Evolutionary conservation across 2,329 filamentous ascomycete species (phyloP), one percentile per base, ranked within the genome.

Genomic region (Penicillium sp.): DNA sequence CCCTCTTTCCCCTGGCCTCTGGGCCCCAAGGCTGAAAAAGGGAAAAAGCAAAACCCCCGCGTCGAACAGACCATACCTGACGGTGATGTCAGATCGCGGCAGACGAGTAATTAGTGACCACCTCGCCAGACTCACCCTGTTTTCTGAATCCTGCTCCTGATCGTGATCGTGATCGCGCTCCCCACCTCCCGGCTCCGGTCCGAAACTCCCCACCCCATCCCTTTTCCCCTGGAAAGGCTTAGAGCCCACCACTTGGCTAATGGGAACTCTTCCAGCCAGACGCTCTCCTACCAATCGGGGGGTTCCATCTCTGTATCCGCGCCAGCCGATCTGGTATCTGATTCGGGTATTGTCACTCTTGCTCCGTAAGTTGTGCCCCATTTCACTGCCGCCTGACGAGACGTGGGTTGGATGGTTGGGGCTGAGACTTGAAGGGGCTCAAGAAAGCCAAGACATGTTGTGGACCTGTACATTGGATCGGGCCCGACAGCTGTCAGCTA

Each of bases 231-330:
- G 22, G 18, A 13, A 14, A 37, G 13, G 37, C 14, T 14, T 31
- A 33, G 27, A n/a, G 33, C n/a, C 31, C 31, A 18, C 18, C 22
- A 10, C 39, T 33, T n/a, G 43, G 43, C 64, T 61, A 65, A 68
- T 66, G 60, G 66, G 66, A 66, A 61, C 33, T 2, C 60, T 66
- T 61, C 65, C 65, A 64, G 60, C 19, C n/a, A 13, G 37, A 18
- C 41, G 27, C 39, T 50, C 59, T 40, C 56, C 58, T 55, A 60
- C 59, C 66, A 68, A 67, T 66, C 66, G 66, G 66, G 65, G 64
- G 19, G 37, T n/a, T 46, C 50, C 6, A 18, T 53, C 24, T 19
- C n/a, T 18, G 22, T 59, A 59, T 68, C 66, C 66, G 66, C 60
- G 56, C 64, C 65, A 65, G 46, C 60, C 60, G 61, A 67, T 68